A percentile compares a stretch with the other conserved stretches of the same genome.
Evolutionary conservation across 2,329 filamentous ascomycete genomes (phyloP).

Genomic region (Calonectria crousiana): DNA sequence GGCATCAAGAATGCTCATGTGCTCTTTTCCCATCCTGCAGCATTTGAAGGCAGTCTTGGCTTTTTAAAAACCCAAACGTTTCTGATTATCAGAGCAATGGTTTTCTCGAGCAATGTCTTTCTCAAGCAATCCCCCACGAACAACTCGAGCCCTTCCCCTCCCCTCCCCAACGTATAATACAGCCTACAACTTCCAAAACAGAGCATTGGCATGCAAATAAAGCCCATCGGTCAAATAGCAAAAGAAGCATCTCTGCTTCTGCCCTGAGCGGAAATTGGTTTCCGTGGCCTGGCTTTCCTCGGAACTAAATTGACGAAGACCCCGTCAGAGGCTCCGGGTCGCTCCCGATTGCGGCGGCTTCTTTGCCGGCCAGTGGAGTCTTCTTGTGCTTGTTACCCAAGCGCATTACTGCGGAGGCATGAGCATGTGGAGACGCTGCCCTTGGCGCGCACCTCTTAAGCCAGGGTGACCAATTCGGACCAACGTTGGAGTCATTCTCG

Average conservation of each 20-base stretch:
- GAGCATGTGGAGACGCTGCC: slow-evolving; percentile 4
- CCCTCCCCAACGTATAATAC: background rate
- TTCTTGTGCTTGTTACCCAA: background rate
- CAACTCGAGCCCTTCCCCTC: background rate
- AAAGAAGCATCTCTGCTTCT: background rate
- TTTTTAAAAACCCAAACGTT: background rate
- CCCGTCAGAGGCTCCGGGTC: background rate
- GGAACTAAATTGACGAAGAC: background rate
- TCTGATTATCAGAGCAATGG: background rate
- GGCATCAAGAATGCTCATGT: background rate
- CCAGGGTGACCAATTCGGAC: no score
- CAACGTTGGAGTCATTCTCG: background rate
- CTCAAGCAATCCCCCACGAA: background rate
- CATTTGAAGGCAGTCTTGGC: background rate
- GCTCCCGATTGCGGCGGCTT: background rate
- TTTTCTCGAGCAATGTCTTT: background rate
- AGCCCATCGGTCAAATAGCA: slow-evolving; percentile 19
- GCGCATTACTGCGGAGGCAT: background rate
- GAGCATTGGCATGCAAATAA: background rate
- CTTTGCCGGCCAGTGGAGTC: slow-evolving; percentile 2
- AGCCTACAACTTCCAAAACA: background rate
- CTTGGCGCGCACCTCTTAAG: background rate
- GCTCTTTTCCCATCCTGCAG: background rate
- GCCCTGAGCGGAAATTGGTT: background rate
- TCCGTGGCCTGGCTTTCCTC: background rate